Base-by-base conservation (phyloP, 2,329 filamentous ascomycete genomes). In the Paecilomyces formosus region DNA sequence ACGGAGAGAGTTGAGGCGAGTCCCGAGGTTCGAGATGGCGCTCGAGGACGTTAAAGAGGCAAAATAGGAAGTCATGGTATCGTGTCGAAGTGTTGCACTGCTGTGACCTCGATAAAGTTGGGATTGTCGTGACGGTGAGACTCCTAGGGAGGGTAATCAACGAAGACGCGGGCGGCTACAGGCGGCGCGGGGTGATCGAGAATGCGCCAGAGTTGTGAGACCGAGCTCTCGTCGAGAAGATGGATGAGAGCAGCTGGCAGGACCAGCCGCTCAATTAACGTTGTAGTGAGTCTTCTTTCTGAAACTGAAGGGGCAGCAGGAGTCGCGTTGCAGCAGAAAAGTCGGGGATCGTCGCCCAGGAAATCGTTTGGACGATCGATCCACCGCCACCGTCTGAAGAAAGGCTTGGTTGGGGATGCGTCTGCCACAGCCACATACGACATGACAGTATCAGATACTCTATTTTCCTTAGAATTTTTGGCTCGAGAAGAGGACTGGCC, bases 51-150 rank as follows among this genome's bases (percentile, higher is more conserved):
- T 73, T 53, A 85, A 82, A 70, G 87, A 90, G 68, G 87, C 89
- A 77, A 95, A 89, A 82, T 92, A 95, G 66, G 88, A 89, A 68
- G 88, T 82, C 88, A 91, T 91, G 67, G 66, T 78, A 70, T 18
- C 39, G 39, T 45, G 15, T 18, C 18, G 39, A 9, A 26, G 39
- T 2, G 15, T 18, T 21, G n/a, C n/a, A 45, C n/a, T 2, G 39
- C 39, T 45, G 39, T 3, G 9, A 45, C 8, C n/a, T 45, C 6
- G 15, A 45, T 8, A 45, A 18, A n/a, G 5, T 18, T n/a, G 18
- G n/a, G 39, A 8, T 21, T 45, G 18, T 45, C 39, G 39, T 45
- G 39, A 45, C 18, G 13, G 39, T 45, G 39, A 45, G 39, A 9
- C 15, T 45, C 39, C 39, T 3, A 45, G 5, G 39, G 39, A 18